These are phyloP conservation scores for Blumeriella jaapii DNA, from an alignment of 2,329 filamentous ascomycete species.

Conservation along the genomic window DNA sequence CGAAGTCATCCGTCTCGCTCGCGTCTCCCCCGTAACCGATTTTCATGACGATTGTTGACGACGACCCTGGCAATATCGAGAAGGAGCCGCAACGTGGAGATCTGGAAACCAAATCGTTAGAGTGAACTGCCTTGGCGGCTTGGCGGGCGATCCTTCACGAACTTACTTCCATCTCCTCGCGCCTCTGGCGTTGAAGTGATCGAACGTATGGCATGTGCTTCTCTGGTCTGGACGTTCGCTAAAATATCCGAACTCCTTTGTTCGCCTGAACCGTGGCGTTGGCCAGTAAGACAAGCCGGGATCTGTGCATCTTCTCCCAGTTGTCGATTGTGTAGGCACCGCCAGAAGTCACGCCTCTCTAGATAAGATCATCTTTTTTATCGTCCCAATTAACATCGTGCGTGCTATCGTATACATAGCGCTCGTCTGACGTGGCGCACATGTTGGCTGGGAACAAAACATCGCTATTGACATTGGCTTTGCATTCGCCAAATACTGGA, in stretches of 20 bases:
- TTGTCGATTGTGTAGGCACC: conserved; percentile 38
- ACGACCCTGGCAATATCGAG: too few relatives aligned
- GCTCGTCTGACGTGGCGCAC: conserved; percentile 47
- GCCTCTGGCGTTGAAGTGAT: too few relatives aligned
- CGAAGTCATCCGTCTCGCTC: too few relatives aligned
- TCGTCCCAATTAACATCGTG: conserved; percentile 46
- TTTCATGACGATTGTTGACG: too few relatives aligned
- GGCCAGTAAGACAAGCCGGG: conserved; percentile 44
- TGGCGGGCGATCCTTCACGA: too few relatives aligned
- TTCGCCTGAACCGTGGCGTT: conserved; percentile 37
- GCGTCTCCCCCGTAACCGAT: too few relatives aligned
- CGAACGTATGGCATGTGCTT: conserved; percentile 31
- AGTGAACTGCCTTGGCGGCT: too few relatives aligned
- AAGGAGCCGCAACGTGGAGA: too few relatives aligned
- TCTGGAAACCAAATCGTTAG: too few relatives aligned
- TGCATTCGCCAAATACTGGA: conserved; percentile 51
- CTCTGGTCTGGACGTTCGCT: conserved; percentile 26
- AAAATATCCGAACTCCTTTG: conserved; percentile 28
- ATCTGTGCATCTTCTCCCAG: conserved; percentile 44
- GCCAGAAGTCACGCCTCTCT: conserved; percentile 55
- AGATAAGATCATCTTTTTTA: conserved; percentile 45
- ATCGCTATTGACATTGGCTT: conserved; percentile 43
- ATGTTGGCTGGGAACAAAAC: conserved; percentile 53
- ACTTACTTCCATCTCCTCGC: too few relatives aligned
- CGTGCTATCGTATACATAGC: conserved; percentile 44